These are phyloP conservation scores for Lasiosphaeris hirsuta DNA, from an alignment of 495 filamentous ascomycete genomes.

Conservation along the genomic window DNA sequence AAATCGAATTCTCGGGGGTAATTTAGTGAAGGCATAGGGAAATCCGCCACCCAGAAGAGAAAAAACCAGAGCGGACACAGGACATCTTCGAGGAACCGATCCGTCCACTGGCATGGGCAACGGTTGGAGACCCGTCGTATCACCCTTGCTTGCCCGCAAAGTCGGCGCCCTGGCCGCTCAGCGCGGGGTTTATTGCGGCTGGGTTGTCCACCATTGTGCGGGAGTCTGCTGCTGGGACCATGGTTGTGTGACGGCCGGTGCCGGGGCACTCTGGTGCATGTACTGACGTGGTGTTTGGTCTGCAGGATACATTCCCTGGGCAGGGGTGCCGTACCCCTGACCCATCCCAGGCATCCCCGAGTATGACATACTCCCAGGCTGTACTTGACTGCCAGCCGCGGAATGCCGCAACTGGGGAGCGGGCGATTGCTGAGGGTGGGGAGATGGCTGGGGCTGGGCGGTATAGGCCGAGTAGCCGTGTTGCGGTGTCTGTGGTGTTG, in stretches of 20 bases:
- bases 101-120: no score
- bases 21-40: slow-evolving; percentile 20
- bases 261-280: slow-evolving; percentile 46
- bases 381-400: slow-evolving; percentile 56
- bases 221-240: slow-evolving; percentile 44
- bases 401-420: slow-evolving; percentile 62
- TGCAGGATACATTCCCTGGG: slow-evolving; percentile 55
- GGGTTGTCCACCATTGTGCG: slow-evolving; percentile 45
- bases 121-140: no score
- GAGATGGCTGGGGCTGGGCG: slow-evolving; percentile 55
- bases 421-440: slow-evolving; percentile 55
- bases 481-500: slow-evolving; percentile 45
- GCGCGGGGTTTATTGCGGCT: slow-evolving; percentile 35
- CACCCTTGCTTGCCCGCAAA: background rate
- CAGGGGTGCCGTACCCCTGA: slow-evolving; percentile 49
- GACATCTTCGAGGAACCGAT: background rate
- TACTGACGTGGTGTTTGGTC: slow-evolving; percentile 61
- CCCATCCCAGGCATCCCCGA: slow-evolving; percentile 57
- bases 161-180: background rate
- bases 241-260: slow-evolving; percentile 41
- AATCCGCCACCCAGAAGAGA: slow-evolving; percentile 18
- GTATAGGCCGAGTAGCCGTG: slow-evolving; percentile 45
- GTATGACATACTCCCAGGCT: slow-evolving; percentile 55
- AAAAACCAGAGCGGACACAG: slow-evolving; percentile 1
- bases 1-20: slow-evolving; percentile 17